Base-by-base conservation (phyloP, 2,329 filamentous ascomycete genomes). In the Colletotrichum sp. region DNA sequence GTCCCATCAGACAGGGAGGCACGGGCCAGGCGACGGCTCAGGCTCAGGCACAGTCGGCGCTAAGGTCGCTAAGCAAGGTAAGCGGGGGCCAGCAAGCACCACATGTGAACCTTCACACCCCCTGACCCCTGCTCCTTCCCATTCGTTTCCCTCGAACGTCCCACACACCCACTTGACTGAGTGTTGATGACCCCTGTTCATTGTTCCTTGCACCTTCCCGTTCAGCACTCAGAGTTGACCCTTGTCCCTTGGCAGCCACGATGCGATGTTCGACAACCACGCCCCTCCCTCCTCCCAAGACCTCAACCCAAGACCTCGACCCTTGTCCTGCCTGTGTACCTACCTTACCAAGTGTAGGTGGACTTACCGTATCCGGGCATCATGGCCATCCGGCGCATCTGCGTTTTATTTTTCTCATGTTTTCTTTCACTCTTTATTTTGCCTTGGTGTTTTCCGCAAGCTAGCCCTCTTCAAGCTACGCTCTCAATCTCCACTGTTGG, bases 161-260 rank as follows among this genome's bases (percentile, higher is more conserved):
- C 52, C 69, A n/a, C 57, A 64, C 72, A 65, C 39, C 24, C 55
- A 48, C 24, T 60, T n/a, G 16, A n/a, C 8, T 43, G 39, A 43
- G 39, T n/a, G 39, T n/a, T 3, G 18, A 43, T n/a, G 39, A n/a
- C 6, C 67, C 67, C 36, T 43, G 67, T 43, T 48, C 26, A 61
- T 34, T 67, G 24, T 65, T 36, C 36, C 26, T 65, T 63, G 24
- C 73, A 75, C 73, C 73, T 75, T 73, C 73, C 73, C 64, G 21
- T 73, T 68, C 21, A 68, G 73, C 36, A 68, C 32, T 30, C 28
- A 34, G 24, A 60, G 64, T 65, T 39, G 28, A 34, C 71, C 70
- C 26, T 65, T 67, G 64, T 59, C 64, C 60, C 73, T 73, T 73
- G 70, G 70, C 73, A 73, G 70, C 70, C 70, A 73, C 70, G 52